These are phyloP conservation scores for Botrytis aclada DNA, from an alignment of 2,329 filamentous ascomycete genomes.

Conservation along the genomic window DNA sequence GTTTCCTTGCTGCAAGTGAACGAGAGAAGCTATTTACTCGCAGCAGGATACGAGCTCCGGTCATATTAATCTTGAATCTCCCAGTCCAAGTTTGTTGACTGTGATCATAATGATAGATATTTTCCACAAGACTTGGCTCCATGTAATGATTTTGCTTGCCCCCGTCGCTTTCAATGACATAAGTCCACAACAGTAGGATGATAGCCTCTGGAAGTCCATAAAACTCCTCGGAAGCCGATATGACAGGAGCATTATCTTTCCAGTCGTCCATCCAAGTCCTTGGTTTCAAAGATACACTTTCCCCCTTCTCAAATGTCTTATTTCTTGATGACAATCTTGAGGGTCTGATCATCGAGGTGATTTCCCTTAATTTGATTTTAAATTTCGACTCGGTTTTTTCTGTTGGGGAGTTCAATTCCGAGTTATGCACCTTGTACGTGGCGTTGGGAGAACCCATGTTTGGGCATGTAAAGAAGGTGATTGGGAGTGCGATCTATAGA, in stretches of 20 bases:
- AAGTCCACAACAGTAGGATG: background rate
- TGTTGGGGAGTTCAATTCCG: fast-evolving
- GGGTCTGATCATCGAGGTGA: background rate
- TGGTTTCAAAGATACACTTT: background rate
- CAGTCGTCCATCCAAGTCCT: background rate
- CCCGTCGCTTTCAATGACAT: background rate
- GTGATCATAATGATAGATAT: background rate
- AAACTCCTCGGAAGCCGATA: background rate
- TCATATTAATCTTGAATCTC: background rate
- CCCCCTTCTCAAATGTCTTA: too few relatives aligned
- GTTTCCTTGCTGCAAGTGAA: background rate
- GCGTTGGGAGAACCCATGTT: background rate
- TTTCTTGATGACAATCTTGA: background rate
- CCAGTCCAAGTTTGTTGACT: too few relatives aligned
- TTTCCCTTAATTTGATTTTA: background rate
- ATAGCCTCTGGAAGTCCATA: background rate
- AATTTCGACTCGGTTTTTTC: background rate
- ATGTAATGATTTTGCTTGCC: background rate
- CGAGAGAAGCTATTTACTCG: background rate
- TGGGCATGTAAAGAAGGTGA: background rate
- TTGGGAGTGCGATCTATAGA: too few relatives aligned
- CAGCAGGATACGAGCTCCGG: background rate
- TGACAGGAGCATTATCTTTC: background rate
- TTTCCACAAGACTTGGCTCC: background rate
- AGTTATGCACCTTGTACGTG: background rate